phyloP scores from a whole-genome alignment of 2,329 filamentous ascomycete species.

The Ophiostoma perfectum region DNA sequence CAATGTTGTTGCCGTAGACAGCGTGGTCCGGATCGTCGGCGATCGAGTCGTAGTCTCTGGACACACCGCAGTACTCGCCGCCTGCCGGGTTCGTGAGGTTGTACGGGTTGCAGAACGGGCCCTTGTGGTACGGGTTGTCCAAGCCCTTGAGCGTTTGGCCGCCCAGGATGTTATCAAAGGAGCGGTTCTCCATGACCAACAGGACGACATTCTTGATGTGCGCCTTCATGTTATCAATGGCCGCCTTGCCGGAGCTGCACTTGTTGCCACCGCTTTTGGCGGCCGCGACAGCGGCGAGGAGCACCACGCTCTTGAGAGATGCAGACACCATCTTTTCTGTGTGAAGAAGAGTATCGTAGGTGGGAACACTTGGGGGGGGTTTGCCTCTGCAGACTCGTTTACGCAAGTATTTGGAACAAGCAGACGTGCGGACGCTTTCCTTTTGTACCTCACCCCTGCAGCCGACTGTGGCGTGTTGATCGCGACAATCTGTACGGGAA shows the following conservation, averaged over 20 bases:
- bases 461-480: neutral
- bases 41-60: conserved; percentile 39
- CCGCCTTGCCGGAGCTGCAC: neutral
- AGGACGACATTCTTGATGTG: conserved; percentile 47
- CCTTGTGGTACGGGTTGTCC: conserved; percentile 40
- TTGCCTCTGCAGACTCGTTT: neutral
- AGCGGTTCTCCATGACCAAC: conserved; percentile 43
- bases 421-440: neutral
- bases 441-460: neutral
- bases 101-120: conserved; percentile 39
- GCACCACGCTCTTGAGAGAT: neutral
- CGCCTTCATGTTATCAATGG: conserved; percentile 30
- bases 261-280: neutral
- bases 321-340: neutral
- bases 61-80: conserved; percentile 31
- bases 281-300: neutral
- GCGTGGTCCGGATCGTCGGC: conserved; percentile 40
- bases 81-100: conserved; percentile 31
- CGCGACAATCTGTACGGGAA: neutral
- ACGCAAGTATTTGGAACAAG: neutral
- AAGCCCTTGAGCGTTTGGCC: conserved; percentile 37
- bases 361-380: neutral
- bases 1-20: conserved; percentile 40
- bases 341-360: neutral
- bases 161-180: conserved; percentile 41